Conservation (phyloP, 257 asterid species). For the Solanum pennellii region DNA sequence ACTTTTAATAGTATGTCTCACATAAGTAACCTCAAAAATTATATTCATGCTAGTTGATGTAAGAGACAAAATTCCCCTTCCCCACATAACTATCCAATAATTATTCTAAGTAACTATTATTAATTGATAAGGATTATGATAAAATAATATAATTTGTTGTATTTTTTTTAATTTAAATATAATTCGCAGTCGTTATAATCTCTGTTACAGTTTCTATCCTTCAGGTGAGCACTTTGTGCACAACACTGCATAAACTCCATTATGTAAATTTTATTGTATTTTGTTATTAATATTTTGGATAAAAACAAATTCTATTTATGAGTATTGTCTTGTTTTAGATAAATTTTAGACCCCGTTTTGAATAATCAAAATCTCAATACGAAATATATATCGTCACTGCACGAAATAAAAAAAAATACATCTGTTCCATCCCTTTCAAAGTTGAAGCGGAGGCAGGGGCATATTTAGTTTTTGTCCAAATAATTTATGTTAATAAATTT, state of each 20-base stretch:
- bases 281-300: not conserved
- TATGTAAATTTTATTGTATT: not conserved
- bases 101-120: not conserved
- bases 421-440: not conserved
- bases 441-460: not conserved
- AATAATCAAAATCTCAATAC: not conserved
- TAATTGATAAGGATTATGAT: not conserved
- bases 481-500: not conserved
- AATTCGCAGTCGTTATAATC: accelerated
- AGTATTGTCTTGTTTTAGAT: not conserved
- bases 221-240: no score
- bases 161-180: not conserved
- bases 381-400: not conserved
- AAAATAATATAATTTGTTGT: not conserved
- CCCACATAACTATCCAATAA: not conserved
- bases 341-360: not conserved
- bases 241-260: no score
- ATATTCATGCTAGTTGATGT: not conserved
- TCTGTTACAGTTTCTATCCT: no score
- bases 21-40: not conserved
- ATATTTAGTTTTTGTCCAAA: not conserved
- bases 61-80: not conserved
- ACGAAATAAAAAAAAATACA: no score
- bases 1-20: not conserved
- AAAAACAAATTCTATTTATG: not conserved